phyloP scores from a whole-genome alignment of 2,329 filamentous ascomycete genomes.

The Aspergillus texensis region DNA sequence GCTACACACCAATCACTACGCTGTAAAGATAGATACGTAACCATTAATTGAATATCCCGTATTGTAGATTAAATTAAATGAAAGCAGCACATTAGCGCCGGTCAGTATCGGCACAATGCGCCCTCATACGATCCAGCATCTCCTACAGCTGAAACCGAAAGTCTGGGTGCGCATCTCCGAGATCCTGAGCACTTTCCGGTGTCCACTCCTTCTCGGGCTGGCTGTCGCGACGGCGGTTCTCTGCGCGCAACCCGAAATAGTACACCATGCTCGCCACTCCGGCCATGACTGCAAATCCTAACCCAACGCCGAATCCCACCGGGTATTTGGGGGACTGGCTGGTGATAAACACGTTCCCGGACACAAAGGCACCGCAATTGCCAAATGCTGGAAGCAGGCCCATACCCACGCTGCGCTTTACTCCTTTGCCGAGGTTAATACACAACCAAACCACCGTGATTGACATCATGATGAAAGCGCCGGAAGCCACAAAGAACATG shows the following conservation, averaged over 20 bases:
- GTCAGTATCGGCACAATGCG: neutral
- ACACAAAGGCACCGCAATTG: slow-evolving; percentile 50
- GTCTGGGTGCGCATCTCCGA: slow-evolving; percentile 18
- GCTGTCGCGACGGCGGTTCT: slow-evolving; percentile 14
- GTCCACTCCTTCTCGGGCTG: slow-evolving; percentile 12
- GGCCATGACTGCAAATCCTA: slow-evolving; percentile 29
- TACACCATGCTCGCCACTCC: slow-evolving; percentile 16
- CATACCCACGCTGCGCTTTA: slow-evolving; percentile 45
- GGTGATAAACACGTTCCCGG: slow-evolving; percentile 46
- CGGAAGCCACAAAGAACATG: slow-evolving; percentile 31
- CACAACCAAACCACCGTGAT: slow-evolving; percentile 41
- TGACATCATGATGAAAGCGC: slow-evolving; percentile 34
- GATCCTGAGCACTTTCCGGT: slow-evolving; percentile 9
- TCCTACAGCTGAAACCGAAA: slow-evolving; percentile 10
- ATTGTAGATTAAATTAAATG: neutral
- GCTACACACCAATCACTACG: neutral
- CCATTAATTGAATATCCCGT: neutral
- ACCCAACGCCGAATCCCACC: slow-evolving; percentile 41
- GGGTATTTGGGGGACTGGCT: slow-evolving; percentile 41
- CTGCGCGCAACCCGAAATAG: slow-evolving; percentile 12
- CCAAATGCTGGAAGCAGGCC: slow-evolving; percentile 48
- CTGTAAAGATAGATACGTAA: neutral
- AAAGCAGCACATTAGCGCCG: neutral
- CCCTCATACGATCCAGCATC: neutral
- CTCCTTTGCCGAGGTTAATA: slow-evolving; percentile 46